phyloP scores from a whole-genome alignment of 495 filamentous ascomycete genomes.

The Penicillium ucsense region DNA sequence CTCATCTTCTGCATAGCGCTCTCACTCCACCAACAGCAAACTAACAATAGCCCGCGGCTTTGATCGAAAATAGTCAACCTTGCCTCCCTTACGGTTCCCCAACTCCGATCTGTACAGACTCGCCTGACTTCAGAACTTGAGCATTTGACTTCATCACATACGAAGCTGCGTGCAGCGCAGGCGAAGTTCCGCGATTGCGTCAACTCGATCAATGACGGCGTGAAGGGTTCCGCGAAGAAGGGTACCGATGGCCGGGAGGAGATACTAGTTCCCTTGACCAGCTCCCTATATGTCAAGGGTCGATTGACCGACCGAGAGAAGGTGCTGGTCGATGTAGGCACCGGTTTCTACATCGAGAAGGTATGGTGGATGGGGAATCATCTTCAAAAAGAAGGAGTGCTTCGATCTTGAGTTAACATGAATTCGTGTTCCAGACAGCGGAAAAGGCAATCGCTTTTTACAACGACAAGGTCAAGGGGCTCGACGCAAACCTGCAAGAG shows the following conservation, averaged over 20 bases:
- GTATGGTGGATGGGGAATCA: constrained; percentile 23
- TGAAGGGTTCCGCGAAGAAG: constrained; percentile 31
- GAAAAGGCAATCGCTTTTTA: constrained; percentile 80
- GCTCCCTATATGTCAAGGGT: constrained; percentile 87
- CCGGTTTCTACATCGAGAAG: constrained; percentile 96
- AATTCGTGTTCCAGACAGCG: constrained; percentile 35
- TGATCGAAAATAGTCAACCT: constrained; percentile 47
- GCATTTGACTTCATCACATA: constrained; percentile 81
- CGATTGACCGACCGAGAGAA: constrained; percentile 63
- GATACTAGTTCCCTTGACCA: constrained; percentile 84
- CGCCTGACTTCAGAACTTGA: constrained; percentile 92
- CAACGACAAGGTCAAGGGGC: constrained; percentile 67
- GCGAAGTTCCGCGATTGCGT: constrained; percentile 87
- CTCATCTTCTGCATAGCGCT: background rate
- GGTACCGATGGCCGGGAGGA: constrained; percentile 32
- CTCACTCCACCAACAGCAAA: background rate
- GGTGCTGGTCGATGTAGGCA: constrained; percentile 91
- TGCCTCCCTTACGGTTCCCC: constrained; percentile 42
- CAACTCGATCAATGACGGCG: constrained; percentile 54
- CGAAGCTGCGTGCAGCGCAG: constrained; percentile 80
- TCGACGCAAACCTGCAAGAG: constrained; percentile 69
- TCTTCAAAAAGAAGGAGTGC: background rate
- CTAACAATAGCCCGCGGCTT: background rate
- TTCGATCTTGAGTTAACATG: background rate
- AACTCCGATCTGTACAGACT: constrained; percentile 70